Evolutionary conservation across 2,329 filamentous ascomycete species (phyloP), one percentile per base, ranked within the genome.

Genomic region (Knufia petricola): DNA sequence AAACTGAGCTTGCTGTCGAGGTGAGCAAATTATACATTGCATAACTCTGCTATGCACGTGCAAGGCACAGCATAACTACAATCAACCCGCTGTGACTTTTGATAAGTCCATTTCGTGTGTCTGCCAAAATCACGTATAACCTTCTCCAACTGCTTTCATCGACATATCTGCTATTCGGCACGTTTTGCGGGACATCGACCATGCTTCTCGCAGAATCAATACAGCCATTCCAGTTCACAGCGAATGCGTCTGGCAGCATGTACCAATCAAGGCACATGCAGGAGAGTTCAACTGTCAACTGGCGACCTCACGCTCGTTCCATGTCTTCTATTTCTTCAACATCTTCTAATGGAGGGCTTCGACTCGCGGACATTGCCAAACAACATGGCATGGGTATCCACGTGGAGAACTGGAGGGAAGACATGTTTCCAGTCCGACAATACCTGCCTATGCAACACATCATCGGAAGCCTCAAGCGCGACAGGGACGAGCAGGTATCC

Each of bases 361-460:
- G 44, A 9, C 19, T 47, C 4, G 44, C 44, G 12, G 44, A 47
- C 23, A 13, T 47, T 10, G 44, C 32, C 10, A 47, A 47, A 17
- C 44, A 47, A 30, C 44, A 38, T 20, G 32, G 34, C 3, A 26
- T 47, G 26, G 44, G 31, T 10, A 38, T 47, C 10, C 44, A 47
- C 15, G 44, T 47, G 8, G 44, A 47, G 20, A 47, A 47, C 24
- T 47, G 44, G 44, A 32, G 44, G 8, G 44, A 47, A 30, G 44
- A 47, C 32, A n/a, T 39, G 44, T 17, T 38, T 3, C 44, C 44
- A 13, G 44, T 47, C 13, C 13, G 34, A 15, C 44, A 47, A 17
- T 38, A 47, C 23, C 34, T 47, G 21, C 44, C 44, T 2, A 38
- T 47, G 44, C 44, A 47, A 17, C 44, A 47, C 34, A 47, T 47